Evolutionary conservation across 331 rosid species (phyloP), one percentile per base, ranked within the genome.

Genomic region (Spiraea crenata): DNA sequence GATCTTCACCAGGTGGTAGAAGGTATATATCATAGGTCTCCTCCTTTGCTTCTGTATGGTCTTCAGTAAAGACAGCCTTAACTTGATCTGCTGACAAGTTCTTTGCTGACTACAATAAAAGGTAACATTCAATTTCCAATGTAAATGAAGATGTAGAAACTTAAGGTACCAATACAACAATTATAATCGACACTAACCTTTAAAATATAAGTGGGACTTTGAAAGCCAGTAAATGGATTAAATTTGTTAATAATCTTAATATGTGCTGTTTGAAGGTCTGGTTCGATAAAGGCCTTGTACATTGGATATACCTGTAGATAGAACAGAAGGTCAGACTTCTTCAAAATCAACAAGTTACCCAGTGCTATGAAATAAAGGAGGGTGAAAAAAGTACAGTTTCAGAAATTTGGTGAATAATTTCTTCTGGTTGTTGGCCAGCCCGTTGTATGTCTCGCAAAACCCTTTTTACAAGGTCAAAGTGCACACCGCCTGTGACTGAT

Each of bases 1-100:
- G 88, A 80, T 86, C 91, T 86, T 86, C 91, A 70, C 91, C 91
- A 9, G 91, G 89, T 55, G 91, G 91, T 67, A 86, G 71, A 57
- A 86, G 87, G 80, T 78, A 86, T 82, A 86, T 86, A 76, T 86
- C 91, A 69, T 84, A 84, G 3, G 87, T 86, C 79, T 86, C 78
- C 50, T 86, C 91, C 57, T 40, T 75, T 44, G 78, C 54, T 73
- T 86, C 91, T 12, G 45, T 77, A 70, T 75, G 82, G 62, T 84
- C 83, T 78, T 84, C 85, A 61, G 82, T 38, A 49, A 82, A 57
- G 42, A 76, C 76, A 57, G 85, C 63, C 81, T 84, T 86, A 46
- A 86, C 68, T 82, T 79, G 86, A 58, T 86, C 89, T 49, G 20
- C 86, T 5, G 76, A 56, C 77, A 86, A 77, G 64, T 75, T 74